Percentiles rank a stretch among this genome's conserved stretches.
phyloP scores from a whole-genome alignment of 805 yeast genomes.

The Saturnispora halmiae region DNA sequence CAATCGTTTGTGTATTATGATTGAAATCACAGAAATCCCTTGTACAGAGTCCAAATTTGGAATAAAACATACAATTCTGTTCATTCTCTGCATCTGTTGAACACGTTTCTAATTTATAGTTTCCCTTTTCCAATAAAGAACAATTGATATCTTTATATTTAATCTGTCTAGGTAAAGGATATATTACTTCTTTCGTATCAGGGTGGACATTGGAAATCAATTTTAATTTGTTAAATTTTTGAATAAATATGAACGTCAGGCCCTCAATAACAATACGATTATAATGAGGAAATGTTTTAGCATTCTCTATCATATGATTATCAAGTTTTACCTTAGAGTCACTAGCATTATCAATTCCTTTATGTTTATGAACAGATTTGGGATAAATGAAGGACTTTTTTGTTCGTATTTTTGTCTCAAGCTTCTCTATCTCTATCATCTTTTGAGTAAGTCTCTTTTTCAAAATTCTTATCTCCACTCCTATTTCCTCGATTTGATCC shows the following conservation, averaged over 20 bases:
- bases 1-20: slow-evolving; percentile 43
- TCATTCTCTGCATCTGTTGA: too few species aligned
- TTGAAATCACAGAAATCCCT: slow-evolving; percentile 46
- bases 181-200: slow-evolving; percentile 12
- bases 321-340: not conserved
- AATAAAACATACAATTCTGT: slow-evolving; percentile 21
- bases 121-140: slow-evolving; percentile 19
- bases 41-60: slow-evolving; percentile 38
- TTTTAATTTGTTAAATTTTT: slow-evolving; percentile 33
- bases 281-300: slow-evolving; percentile 30
- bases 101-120: too few species aligned
- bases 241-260: slow-evolving; percentile 35
- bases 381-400: too few species aligned
- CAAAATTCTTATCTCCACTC: too few species aligned
- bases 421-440: too few species aligned
- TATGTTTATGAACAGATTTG: too few species aligned
- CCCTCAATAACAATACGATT: slow-evolving; percentile 38
- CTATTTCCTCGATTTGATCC: too few species aligned
- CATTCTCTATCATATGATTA: not conserved
- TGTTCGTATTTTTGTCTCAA: too few species aligned
- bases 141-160: slow-evolving; percentile 15
- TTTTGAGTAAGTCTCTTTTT: too few species aligned
- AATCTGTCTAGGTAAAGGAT: slow-evolving; percentile 17
- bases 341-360: too few species aligned
- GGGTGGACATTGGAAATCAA: slow-evolving; percentile 27